Evolutionary conservation across 176 grass and related monocot species (phyloP).

Genomic region (Lolium perenne): DNA sequence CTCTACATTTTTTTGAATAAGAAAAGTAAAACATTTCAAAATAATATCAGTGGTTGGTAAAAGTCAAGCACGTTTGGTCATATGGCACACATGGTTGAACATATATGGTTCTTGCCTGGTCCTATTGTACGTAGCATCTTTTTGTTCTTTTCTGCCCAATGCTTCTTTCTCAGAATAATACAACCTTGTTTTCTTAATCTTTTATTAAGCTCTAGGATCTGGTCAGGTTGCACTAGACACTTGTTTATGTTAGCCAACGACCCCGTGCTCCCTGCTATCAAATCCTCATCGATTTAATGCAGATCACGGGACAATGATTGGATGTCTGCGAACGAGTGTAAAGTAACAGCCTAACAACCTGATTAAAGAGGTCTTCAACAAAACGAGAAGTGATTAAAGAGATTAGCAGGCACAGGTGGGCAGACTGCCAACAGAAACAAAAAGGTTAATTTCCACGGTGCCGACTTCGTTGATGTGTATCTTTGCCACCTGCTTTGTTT

Average conservation of each 20-base stretch:
- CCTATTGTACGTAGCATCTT: not conserved
- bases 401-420: not conserved
- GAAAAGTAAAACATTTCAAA: not conserved
- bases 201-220: not conserved
- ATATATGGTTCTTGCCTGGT: conserved; percentile 37
- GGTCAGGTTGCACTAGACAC: conserved; percentile 15
- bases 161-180: not conserved
- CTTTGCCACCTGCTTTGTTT: conserved; percentile 7
- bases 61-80: conserved; percentile 39
- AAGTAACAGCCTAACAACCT: conserved; percentile 19
- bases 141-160: conserved; percentile 4
- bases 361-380: too few relatives aligned
- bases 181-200: not conserved
- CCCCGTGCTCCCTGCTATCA: not conserved
- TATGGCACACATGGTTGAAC: not conserved
- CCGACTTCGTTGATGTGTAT: conserved; percentile 30
- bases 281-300: not conserved
- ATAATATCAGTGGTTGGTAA: not conserved
- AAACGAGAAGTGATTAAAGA: not conserved
- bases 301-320: conserved; percentile 12
- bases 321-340: conserved; percentile 33
- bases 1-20: not conserved
- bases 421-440: too few relatives aligned
- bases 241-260: conserved; percentile 27
- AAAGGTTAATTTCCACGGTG: not conserved